Evolutionary conservation across 192 early-diverging fungal genomes (phyloP).

Genomic region (Entomortierella chlamydospora): DNA sequence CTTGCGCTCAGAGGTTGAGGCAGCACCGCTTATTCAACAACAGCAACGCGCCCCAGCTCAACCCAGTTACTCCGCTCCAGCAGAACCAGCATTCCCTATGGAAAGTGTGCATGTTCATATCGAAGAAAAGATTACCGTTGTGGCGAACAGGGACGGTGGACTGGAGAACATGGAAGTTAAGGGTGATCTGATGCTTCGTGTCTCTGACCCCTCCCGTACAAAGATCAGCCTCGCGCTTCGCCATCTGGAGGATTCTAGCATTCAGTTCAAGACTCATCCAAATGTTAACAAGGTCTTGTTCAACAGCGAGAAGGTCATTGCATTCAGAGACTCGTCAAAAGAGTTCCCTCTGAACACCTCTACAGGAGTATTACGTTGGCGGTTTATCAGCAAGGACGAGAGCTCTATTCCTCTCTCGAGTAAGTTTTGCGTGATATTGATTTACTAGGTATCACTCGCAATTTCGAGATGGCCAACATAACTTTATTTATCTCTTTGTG

Average conservation of each 20-base stretch:
- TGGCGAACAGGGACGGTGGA: constrained; percentile 91
- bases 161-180: constrained; percentile 94
- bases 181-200: constrained; percentile 86
- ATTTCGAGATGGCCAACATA: background rate
- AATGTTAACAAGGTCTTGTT: constrained; percentile 95
- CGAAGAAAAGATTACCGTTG: constrained; percentile 88
- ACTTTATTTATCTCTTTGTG: constrained; percentile 7
- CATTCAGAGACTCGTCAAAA: constrained; percentile 82
- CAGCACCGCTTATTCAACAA: constrained; percentile 15
- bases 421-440: constrained; percentile 45
- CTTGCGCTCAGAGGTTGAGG: constrained; percentile 84
- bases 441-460: no score
- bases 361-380: constrained; percentile 91
- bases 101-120: constrained; percentile 88
- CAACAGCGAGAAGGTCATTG: constrained; percentile 74
- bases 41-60: constrained; percentile 19
- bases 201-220: constrained; percentile 74
- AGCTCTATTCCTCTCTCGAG: constrained; percentile 84
- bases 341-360: constrained; percentile 90
- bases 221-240: constrained; percentile 74
- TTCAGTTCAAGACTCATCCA: constrained; percentile 98
- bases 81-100: constrained; percentile 57
- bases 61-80: constrained; percentile 31
- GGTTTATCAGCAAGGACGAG: constrained; percentile 85
- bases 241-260: constrained; percentile 67